These are phyloP conservation scores for Pseudozyma flocculosa DNA, from an alignment of 1,284 basidiomycete species.

Conservation along the genomic window DNA sequence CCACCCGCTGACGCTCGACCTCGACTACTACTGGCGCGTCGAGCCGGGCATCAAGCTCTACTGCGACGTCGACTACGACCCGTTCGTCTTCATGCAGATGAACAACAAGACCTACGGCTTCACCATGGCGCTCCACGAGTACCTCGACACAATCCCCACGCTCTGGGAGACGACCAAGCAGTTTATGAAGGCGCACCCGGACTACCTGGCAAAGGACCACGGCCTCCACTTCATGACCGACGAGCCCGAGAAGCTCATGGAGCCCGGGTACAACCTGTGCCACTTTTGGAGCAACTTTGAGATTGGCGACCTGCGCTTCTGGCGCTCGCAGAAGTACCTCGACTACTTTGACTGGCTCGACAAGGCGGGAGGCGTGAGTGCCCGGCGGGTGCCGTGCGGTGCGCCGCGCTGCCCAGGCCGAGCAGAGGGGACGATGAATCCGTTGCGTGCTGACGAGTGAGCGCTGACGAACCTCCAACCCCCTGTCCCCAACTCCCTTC, in stretches of 20 bases:
- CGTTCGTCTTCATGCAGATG: constrained; percentile 83
- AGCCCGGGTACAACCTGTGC: constrained; percentile 66
- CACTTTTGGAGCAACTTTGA: constrained; percentile 71
- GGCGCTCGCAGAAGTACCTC: constrained; percentile 73
- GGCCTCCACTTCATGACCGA: constrained; percentile 75
- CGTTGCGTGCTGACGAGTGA: no score
- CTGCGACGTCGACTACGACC: constrained; percentile 76
- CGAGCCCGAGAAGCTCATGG: constrained; percentile 68
- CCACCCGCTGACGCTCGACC: constrained; percentile 65
- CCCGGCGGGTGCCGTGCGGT: no score
- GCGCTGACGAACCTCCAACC: no score
- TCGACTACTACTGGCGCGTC: constrained; percentile 91
- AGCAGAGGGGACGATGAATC: no score
- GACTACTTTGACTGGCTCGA: constrained; percentile 79
- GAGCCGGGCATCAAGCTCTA: constrained; percentile 74
- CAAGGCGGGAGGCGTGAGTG: constrained; percentile 66
- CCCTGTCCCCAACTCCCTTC: no score
- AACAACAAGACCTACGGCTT: constrained; percentile 72
- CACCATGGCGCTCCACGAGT: constrained; percentile 76
- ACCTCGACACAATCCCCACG: constrained; percentile 73
- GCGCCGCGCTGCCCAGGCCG: no score
- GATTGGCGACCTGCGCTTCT: constrained; percentile 73
- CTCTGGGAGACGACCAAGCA: constrained; percentile 72
- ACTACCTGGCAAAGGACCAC: constrained; percentile 71
- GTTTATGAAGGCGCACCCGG: constrained; percentile 69